Evolutionary conservation across 805 yeast genomes (phyloP).

Genomic region (Candida caryicola): DNA sequence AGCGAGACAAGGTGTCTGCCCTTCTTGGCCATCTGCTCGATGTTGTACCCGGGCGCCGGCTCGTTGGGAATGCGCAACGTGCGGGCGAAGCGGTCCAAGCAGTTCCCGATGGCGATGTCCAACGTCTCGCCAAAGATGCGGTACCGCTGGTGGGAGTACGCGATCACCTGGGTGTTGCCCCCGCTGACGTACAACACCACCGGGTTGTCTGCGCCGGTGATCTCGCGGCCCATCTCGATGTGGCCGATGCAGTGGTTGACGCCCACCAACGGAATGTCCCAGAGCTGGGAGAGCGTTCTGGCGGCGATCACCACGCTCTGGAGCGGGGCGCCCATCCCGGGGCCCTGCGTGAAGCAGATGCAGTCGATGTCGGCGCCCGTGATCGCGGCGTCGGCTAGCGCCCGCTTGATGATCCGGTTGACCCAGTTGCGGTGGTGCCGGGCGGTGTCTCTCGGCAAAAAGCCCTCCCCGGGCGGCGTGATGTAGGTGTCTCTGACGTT

Average conservation of each 20-base stretch:
- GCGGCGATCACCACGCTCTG: constrained; percentile 93
- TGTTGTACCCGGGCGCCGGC: constrained; percentile 97
- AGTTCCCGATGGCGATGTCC: constrained; percentile 97
- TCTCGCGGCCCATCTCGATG: constrained; percentile 98
- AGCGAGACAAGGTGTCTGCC: constrained; percentile 63
- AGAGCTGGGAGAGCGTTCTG: constrained; percentile 72
- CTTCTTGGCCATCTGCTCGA: constrained; percentile 86
- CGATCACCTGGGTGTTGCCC: constrained; percentile 97
- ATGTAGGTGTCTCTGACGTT: constrained; percentile 92
- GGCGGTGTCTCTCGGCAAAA: constrained; percentile 93
- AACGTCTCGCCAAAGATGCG: constrained; percentile 99
- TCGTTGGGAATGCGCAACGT: constrained; percentile 83
- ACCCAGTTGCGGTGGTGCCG: constrained; percentile 96
- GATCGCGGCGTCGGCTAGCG: constrained; percentile 62
- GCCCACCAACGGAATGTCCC: constrained; percentile 85
- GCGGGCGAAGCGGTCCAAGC: constrained; percentile 93
- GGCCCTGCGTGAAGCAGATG: constrained; percentile 95
- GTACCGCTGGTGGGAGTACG: constrained; percentile 89
- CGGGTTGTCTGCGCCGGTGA: constrained; percentile 96
- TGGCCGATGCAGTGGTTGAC: constrained; percentile 98
- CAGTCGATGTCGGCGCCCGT: constrained; percentile 58
- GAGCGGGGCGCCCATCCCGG: constrained; percentile 99
- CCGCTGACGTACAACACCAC: constrained; percentile 97
- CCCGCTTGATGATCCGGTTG: constrained; percentile 65
- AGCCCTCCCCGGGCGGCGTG: constrained; percentile 98